Evolutionary conservation across 495 filamentous ascomycete species (phyloP), one percentile per base, ranked within the genome.

Genomic region (Emericellopsis terricola): DNA sequence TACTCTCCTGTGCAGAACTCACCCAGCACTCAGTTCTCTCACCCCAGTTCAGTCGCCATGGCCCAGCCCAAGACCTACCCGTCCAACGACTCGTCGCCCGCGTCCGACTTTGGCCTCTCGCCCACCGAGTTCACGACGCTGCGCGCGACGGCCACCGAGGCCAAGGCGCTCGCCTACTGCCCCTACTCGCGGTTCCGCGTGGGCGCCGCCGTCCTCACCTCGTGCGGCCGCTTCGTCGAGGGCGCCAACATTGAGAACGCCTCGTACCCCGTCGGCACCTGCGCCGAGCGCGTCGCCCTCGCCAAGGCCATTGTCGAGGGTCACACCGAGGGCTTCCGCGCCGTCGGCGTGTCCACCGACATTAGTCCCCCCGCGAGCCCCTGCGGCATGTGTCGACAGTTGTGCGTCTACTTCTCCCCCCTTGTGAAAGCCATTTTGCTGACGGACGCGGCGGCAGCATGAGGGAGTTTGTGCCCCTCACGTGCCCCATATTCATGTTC

Each of bases 181-280:
- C 89, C 84, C 8, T 94, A 97, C 63, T 91, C 81, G 43, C 67
- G 76, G 35, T 97, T 96, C 71, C 83, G 71, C 27, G 89, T 97
- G 41, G 89, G 89, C 38, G 76, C 79, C 30, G 73, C 76, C 20
- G 55, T 97, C 35, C 71, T 97, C 38, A 72, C 73, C 13, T 40
- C 56, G 14, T 61, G 67, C 17, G 71, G 64, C n/a, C 56, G 59
- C 33, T 78, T 67, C 41, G 60, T 83, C 43, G 48, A 56, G 30
- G 89, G 89, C 15, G 85, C 78, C 30, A 97, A 97, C 53, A 73
- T 97, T 18, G 89, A 97, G 57, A 96, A 96, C 53, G 89, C 81
- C 1, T 65, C 76, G 16, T 96, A 92, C 48, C 86, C 87, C 4
- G 84, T 94, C 15, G 80, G 81, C 0, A 87, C 79, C 0, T 97